These are phyloP conservation scores for Podaxis sp. DNA, from an alignment of 768 basidiomycete genomes.

Conservation along the genomic window DNA sequence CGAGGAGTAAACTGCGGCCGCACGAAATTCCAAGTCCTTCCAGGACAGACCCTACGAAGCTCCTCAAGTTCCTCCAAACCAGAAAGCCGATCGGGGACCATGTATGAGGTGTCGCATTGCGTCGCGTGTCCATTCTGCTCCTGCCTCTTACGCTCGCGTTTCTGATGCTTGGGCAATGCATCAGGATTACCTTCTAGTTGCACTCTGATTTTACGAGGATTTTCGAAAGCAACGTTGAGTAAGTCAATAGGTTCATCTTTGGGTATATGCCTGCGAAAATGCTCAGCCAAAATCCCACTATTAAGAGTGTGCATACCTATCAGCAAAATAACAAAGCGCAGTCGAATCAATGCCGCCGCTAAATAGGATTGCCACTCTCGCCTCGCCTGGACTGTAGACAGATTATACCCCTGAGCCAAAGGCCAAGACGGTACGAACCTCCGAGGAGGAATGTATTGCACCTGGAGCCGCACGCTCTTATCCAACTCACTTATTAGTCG, in stretches of 20 bases:
- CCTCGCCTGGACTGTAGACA: constrained; percentile 14
- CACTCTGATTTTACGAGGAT: constrained; percentile 70
- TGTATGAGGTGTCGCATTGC: constrained; percentile 37
- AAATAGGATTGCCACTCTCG: constrained; percentile 82
- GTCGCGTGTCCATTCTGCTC: constrained; percentile 15
- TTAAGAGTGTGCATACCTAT: constrained; percentile 43
- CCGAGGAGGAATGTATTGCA: constrained; percentile 60
- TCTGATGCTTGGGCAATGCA: constrained; percentile 29
- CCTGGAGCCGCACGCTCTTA: constrained; percentile 62
- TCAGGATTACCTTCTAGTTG: constrained; percentile 42
- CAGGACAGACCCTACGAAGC: constrained; percentile 68
- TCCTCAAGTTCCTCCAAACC: constrained; percentile 79
- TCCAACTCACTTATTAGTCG: constrained; percentile 52
- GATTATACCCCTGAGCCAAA: background rate
- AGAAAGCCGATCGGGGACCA: constrained; percentile 86
- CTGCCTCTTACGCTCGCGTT: constrained; percentile 10
- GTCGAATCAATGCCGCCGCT: constrained; percentile 97
- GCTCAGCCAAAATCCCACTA: background rate
- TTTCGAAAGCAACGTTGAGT: constrained; percentile 93
- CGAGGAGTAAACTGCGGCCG: constrained; percentile 19
- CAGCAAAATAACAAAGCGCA: constrained; percentile 73
- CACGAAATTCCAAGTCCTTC: constrained; percentile 88
- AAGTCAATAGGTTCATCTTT: constrained; percentile 82
- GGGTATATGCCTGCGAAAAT: constrained; percentile 57
- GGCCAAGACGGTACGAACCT: constrained; percentile 22